Evolutionary conservation across 345 rosid species (phyloP).

Genomic region (Lepidium didymum): DNA sequence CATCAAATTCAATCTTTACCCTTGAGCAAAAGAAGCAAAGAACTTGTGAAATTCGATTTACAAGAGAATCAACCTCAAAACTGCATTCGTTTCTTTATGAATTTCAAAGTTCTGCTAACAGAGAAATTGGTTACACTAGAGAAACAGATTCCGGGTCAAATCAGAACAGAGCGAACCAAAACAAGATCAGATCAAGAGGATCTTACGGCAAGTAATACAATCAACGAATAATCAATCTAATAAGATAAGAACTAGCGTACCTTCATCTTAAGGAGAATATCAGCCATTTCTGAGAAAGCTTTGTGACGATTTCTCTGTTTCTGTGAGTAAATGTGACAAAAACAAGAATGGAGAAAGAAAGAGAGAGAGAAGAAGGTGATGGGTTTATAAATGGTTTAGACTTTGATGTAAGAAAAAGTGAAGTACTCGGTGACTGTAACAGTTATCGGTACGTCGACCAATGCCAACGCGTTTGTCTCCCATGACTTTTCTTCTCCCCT

Average conservation of each 20-base stretch:
- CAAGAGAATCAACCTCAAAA: neutral
- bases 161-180: neutral
- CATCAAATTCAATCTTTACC: neutral
- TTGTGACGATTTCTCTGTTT: slow-evolving; percentile 3
- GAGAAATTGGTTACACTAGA: neutral
- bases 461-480: slow-evolving; percentile 36
- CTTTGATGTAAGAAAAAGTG: slow-evolving; percentile 22
- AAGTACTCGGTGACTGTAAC: slow-evolving; percentile 23
- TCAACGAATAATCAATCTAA: neutral
- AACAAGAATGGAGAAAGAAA: neutral
- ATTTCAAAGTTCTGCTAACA: neutral
- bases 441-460: slow-evolving; percentile 16
- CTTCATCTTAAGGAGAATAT: slow-evolving; percentile 76
- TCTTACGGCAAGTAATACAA: neutral
- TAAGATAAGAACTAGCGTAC: slow-evolving; percentile 15
- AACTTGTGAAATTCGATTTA: neutral
- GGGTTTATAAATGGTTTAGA: slow-evolving; percentile 22
- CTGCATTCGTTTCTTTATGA: neutral
- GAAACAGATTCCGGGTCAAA: neutral
- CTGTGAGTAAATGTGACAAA: neutral
- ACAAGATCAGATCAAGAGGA: slow-evolving; percentile 5
- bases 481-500: slow-evolving; percentile 39
- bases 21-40: neutral
- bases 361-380: neutral
- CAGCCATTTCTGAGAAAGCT: slow-evolving; percentile 31